Conservation (phyloP, 2,329 filamentous ascomycete species). For the Albifimbria verrucaria region DNA sequence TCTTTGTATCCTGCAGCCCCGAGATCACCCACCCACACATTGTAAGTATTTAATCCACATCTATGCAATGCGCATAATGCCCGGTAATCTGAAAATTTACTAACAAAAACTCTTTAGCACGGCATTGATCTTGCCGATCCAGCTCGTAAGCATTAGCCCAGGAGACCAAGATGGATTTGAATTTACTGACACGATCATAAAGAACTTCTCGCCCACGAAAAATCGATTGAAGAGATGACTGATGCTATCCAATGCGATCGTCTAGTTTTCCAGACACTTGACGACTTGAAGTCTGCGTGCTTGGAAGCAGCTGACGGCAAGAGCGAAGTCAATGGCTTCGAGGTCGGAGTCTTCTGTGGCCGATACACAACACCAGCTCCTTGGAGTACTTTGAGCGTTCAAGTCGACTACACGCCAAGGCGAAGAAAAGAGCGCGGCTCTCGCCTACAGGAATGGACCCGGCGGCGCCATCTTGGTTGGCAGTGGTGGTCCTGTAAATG, state of each 20-base stretch:
- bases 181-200: conserved; percentile 2
- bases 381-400: conserved; percentile 81
- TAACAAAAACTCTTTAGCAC: conserved; percentile 23
- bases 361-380: conserved; percentile 79
- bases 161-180: not conserved
- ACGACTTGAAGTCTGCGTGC: conserved; percentile 78
- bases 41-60: conserved; percentile 46
- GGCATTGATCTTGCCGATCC: conserved; percentile 46
- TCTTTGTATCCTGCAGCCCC: conserved; percentile 79
- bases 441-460: not conserved
- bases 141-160: conserved; percentile 17
- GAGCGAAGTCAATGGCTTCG: conserved; percentile 61
- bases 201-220: conserved; percentile 40
- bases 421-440: conserved; percentile 21
- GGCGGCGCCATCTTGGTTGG: conserved; percentile 12
- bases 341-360: conserved; percentile 89
- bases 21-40: conserved; percentile 84
- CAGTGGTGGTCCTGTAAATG: conserved; percentile 54
- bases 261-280: conserved; percentile 60
- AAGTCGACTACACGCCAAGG: conserved; percentile 67
- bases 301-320: conserved; percentile 63
- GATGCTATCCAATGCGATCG: conserved; percentile 40
- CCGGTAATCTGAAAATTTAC: conserved; percentile 7
- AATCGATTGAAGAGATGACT: conserved; percentile 35
- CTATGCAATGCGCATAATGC: not conserved